Percentiles rank a stretch among this genome's conserved stretches.
phyloP scores from a whole-genome alignment of 108 stramenopile species.

The Skeletonema potamos region DNA sequence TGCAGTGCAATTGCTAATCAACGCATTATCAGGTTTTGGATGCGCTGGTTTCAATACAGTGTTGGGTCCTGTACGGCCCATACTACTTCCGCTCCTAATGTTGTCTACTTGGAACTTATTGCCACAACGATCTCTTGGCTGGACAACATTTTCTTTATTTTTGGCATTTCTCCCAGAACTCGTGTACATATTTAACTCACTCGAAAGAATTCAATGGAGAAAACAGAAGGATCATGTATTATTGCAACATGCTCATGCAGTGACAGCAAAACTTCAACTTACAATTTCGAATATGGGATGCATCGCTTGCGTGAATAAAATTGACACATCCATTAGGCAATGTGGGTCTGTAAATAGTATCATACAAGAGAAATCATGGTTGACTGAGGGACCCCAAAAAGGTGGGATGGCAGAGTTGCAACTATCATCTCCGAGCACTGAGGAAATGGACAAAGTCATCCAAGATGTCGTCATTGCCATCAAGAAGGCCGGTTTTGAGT shows the following conservation, averaged over 20 bases:
- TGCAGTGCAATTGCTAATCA: constrained; percentile 71
- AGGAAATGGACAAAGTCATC: constrained; percentile 32
- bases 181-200: constrained; percentile 51
- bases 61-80: constrained; percentile 53
- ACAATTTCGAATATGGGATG: constrained; percentile 86
- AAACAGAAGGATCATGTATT: background rate
- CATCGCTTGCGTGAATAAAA: constrained; percentile 82
- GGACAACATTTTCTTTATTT: constrained; percentile 25
- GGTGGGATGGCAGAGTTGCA: constrained; percentile 50
- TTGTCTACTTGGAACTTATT: constrained; percentile 31
- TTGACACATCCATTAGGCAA: constrained; percentile 57
- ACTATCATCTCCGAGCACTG: constrained; percentile 15
- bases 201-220: background rate
- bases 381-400: constrained; percentile 40
- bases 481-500: constrained; percentile 40
- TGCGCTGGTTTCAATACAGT: constrained; percentile 86
- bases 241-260: background rate
- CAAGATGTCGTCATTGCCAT: constrained; percentile 33
- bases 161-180: constrained; percentile 76
- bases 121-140: constrained; percentile 14
- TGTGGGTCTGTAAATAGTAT: constrained; percentile 34
- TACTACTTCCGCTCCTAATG: constrained; percentile 13
- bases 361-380: constrained; percentile 52
- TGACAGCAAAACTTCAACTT: constrained; percentile 39
- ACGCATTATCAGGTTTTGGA: constrained; percentile 56